Percentiles rank a stretch among this genome's conserved stretches.
These are phyloP conservation scores for Tulasnella calospora DNA, from an alignment of 768 basidiomycete species.

Conservation along the genomic window DNA sequence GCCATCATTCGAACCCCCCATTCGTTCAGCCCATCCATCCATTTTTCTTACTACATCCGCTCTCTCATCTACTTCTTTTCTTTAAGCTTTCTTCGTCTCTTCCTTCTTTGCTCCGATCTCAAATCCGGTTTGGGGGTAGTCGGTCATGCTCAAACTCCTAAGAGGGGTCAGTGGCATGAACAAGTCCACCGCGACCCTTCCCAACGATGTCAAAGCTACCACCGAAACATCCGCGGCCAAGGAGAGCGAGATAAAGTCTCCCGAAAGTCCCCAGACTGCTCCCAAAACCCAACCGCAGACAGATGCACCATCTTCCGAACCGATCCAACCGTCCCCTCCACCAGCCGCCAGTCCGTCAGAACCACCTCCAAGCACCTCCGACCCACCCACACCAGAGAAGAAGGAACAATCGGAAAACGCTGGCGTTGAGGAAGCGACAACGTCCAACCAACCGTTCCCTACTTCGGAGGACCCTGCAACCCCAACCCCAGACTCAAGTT, in stretches of 20 bases:
- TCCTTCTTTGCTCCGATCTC: background rate
- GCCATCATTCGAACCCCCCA: background rate
- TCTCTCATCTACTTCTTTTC: background rate
- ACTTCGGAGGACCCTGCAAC: background rate
- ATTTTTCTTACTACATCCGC: background rate
- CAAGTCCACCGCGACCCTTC: slow-evolving; percentile 3
- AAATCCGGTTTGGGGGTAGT: background rate
- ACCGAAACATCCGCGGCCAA: background rate
- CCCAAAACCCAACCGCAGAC: background rate
- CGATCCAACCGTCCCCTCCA: background rate
- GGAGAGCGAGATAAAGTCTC: background rate
- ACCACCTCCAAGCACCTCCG: background rate
- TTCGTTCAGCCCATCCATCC: background rate
- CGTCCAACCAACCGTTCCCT: background rate
- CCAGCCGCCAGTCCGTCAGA: background rate
- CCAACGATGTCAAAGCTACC: background rate
- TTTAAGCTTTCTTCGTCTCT: background rate
- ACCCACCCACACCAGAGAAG: background rate
- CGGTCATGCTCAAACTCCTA: background rate
- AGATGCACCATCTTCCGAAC: background rate
- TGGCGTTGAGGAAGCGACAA: background rate
- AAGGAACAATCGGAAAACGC: background rate
- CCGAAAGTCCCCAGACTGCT: background rate
- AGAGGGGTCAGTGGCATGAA: background rate
- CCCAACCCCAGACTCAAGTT: background rate